Conservation (phyloP, 1,139 yeast genomes). For the Hyphopichia buzzinii region DNA sequence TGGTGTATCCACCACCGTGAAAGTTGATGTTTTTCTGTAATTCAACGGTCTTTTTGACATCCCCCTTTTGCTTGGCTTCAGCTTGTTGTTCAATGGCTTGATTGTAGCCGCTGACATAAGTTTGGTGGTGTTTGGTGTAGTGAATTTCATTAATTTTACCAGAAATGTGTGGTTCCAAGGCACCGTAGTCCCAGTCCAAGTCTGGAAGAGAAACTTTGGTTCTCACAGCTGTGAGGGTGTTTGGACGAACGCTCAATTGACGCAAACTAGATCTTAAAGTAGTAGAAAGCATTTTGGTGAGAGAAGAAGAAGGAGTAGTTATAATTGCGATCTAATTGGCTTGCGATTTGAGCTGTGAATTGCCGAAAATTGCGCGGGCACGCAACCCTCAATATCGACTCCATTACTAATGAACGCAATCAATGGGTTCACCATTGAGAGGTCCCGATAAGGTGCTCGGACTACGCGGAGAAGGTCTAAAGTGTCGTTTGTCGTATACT, state of each 20-base stretch:
- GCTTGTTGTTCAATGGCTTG: constrained; percentile 36
- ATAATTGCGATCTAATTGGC: background rate
- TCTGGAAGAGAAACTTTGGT: constrained; percentile 32
- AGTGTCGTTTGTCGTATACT: no score
- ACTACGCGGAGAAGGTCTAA: no score
- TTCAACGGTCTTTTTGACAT: constrained; percentile 35
- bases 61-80: constrained; percentile 35
- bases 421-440: no score
- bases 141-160: constrained; percentile 42
- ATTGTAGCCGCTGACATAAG: constrained; percentile 43
- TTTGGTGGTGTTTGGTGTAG: constrained; percentile 43
- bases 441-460: no score
- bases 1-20: constrained; percentile 47
- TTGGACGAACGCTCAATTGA: background rate
- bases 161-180: constrained; percentile 44
- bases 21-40: constrained; percentile 41
- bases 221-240: constrained; percentile 7
- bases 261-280: constrained; percentile 16
- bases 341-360: no score
- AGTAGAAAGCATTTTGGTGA: constrained; percentile 18
- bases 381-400: no score
- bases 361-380: no score
- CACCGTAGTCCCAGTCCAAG: constrained; percentile 41
- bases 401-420: no score
- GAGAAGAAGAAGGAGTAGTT: background rate